phyloP scores from a whole-genome alignment of 2,329 filamentous ascomycete species.

The Nectriaceae sp. region DNA sequence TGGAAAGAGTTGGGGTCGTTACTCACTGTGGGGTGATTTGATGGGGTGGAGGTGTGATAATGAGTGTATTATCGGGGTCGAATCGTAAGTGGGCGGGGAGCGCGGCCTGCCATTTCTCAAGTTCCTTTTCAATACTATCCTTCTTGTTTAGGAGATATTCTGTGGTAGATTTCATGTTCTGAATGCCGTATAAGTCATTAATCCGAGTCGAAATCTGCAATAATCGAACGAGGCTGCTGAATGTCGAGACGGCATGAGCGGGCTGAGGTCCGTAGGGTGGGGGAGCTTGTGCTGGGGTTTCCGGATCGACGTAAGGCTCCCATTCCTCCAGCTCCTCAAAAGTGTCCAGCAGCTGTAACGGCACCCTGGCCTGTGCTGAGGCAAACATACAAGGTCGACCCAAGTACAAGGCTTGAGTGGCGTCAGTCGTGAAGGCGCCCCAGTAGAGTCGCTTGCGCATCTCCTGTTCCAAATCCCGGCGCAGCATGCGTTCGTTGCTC shows the following conservation, averaged over 20 bases:
- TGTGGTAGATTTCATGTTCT: slow-evolving; percentile 27
- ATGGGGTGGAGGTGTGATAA: slow-evolving; percentile 29
- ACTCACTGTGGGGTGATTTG: slow-evolving; percentile 33
- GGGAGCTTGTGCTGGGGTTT: slow-evolving; percentile 26
- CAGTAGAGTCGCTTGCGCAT: slow-evolving; percentile 38
- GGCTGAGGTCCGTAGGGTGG: slow-evolving; percentile 30
- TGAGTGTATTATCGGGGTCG: slow-evolving; percentile 26
- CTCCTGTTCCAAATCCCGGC: slow-evolving; percentile 33
- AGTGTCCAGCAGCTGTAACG: slow-evolving; percentile 32
- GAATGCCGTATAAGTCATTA: slow-evolving; percentile 29
- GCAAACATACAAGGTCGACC: slow-evolving; percentile 36
- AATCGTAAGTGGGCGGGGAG: slow-evolving; percentile 29
- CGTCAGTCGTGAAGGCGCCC: slow-evolving; percentile 37
- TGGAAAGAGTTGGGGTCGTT: not conserved
- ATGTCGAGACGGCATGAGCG: slow-evolving; percentile 30
- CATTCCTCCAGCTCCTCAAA: slow-evolving; percentile 38
- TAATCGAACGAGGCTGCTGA: slow-evolving; percentile 29
- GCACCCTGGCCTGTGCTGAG: slow-evolving; percentile 34
- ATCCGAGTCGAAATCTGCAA: slow-evolving; percentile 32
- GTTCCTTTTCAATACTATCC: slow-evolving; percentile 26
- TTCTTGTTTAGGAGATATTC: slow-evolving; percentile 29
- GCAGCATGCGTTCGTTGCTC: slow-evolving; percentile 27
- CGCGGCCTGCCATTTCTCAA: slow-evolving; percentile 28
- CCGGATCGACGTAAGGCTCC: slow-evolving; percentile 34
- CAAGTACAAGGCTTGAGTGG: slow-evolving; percentile 35